Evolutionary conservation across 2,329 filamentous ascomycete species (phyloP).

Genomic region (Aspergillus clavatus): DNA sequence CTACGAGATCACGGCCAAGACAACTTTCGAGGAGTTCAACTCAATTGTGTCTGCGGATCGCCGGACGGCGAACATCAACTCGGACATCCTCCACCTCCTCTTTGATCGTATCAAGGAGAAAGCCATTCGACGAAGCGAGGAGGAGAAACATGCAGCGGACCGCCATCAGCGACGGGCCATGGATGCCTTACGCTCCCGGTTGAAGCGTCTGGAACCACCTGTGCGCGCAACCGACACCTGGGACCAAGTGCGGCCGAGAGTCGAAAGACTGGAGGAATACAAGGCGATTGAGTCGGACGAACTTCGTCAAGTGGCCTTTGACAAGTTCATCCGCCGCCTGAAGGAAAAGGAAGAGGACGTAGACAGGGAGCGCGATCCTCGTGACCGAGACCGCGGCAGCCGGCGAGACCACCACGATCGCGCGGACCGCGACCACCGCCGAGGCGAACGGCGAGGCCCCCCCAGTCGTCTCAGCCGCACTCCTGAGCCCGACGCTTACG

Average conservation of each 20-base stretch:
- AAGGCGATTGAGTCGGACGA: constrained; percentile 78
- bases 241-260: constrained; percentile 75
- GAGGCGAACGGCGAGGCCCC: constrained; percentile 36
- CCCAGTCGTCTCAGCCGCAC: constrained; percentile 67
- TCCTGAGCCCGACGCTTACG: constrained; percentile 90
- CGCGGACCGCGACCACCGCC: constrained; percentile 56
- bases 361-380: constrained; percentile 55
- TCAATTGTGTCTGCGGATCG: constrained; percentile 77
- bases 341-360: constrained; percentile 83
- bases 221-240: constrained; percentile 74
- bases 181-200: constrained; percentile 75
- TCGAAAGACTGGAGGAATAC: constrained; percentile 80
- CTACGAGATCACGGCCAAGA: constrained; percentile 83
- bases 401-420: constrained; percentile 52
- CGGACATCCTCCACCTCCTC: constrained; percentile 71
- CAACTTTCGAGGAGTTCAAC: constrained; percentile 83
- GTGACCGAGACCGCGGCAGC: constrained; percentile 41
- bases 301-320: constrained; percentile 75
- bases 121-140: constrained; percentile 72
- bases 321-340: constrained; percentile 85
- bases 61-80: constrained; percentile 81
- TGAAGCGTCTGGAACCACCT: constrained; percentile 87
- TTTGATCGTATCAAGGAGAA: constrained; percentile 88
- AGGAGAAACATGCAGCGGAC: constrained; percentile 76
- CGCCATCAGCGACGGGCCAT: constrained; percentile 79